Evolutionary conservation across 306 rosid species (phyloP).

Genomic region (Cajanus cajan): DNA sequence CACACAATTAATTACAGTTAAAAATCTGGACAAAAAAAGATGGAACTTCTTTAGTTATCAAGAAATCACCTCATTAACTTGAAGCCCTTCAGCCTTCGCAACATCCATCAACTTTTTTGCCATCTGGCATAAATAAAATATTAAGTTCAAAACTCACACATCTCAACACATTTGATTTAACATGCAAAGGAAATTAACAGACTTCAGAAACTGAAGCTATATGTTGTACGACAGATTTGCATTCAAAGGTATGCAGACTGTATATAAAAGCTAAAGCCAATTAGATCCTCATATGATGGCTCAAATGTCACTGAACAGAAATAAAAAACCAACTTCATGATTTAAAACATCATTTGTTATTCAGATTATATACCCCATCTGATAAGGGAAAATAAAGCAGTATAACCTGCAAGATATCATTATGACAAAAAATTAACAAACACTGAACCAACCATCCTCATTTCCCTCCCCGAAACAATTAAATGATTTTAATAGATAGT

Average conservation of each 20-base stretch:
- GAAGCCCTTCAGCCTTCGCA: conserved; percentile 81
- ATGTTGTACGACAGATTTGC: not conserved
- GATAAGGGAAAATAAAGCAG: not conserved
- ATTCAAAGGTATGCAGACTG: not conserved
- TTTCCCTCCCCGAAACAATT: not conserved
- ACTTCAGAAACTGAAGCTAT: conserved; percentile 19
- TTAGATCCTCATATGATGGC: not conserved
- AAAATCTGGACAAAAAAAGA: conserved; percentile 17
- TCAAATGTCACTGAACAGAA: not conserved
- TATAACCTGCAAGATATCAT: not conserved
- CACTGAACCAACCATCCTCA: not conserved
- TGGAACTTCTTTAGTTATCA: conserved; percentile 15
- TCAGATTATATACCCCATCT: not conserved
- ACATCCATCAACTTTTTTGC: conserved; percentile 83
- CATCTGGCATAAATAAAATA: conserved; percentile 61
- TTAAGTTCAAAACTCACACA: not conserved
- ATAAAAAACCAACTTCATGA: not conserved
- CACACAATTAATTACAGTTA: conserved; percentile 24
- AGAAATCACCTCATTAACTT: conserved; percentile 76
- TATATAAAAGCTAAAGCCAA: not conserved
- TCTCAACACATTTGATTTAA: conserved; percentile 2
- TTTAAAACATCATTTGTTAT: not conserved
- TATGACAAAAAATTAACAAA: not conserved
- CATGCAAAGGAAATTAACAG: not conserved
- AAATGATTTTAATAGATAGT: not conserved